phyloP scores from a whole-genome alignment of 768 basidiomycete species.

The Trametes cubensis region DNA sequence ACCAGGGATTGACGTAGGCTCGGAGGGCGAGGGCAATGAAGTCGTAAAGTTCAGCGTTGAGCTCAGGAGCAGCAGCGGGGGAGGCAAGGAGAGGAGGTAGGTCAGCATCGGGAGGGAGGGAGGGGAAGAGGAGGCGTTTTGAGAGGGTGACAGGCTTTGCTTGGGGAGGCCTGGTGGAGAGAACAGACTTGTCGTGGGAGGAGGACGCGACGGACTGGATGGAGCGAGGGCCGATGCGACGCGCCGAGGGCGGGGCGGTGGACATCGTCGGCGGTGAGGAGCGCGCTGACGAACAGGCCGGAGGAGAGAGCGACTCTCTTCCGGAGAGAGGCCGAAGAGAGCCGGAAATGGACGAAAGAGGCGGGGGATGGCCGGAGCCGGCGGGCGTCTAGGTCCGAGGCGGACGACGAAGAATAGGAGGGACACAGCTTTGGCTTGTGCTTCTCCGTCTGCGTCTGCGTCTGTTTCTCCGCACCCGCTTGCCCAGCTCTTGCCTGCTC shows the following conservation, averaged over 20 bases:
- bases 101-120: constrained; percentile 44
- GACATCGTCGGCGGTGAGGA: constrained; percentile 27
- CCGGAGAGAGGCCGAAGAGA: neutral
- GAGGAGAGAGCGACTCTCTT: neutral
- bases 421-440: too few species aligned
- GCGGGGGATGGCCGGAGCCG: too few species aligned
- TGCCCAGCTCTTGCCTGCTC: neutral
- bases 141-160: constrained; percentile 28
- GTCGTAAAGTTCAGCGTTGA: constrained; percentile 75
- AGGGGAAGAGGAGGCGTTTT: constrained; percentile 49
- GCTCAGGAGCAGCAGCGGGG: constrained; percentile 49
- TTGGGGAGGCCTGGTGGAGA: constrained; percentile 4
- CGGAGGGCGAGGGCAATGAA: constrained; percentile 78
- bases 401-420: neutral
- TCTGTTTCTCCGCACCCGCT: neutral
- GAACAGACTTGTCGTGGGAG: constrained; percentile 24
- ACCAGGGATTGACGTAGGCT: constrained; percentile 83
- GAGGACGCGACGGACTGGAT: constrained; percentile 32
- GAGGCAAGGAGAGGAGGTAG: constrained; percentile 58
- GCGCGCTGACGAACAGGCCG: neutral
- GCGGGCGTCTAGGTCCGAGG: neutral
- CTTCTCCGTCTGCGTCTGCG: too few species aligned
- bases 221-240: constrained; percentile 31
- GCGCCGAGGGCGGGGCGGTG: constrained; percentile 22
- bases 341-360: too few species aligned